Evolutionary conservation across 352 stramenopile species (phyloP).

Genomic region (Pythium rishiriense): DNA sequence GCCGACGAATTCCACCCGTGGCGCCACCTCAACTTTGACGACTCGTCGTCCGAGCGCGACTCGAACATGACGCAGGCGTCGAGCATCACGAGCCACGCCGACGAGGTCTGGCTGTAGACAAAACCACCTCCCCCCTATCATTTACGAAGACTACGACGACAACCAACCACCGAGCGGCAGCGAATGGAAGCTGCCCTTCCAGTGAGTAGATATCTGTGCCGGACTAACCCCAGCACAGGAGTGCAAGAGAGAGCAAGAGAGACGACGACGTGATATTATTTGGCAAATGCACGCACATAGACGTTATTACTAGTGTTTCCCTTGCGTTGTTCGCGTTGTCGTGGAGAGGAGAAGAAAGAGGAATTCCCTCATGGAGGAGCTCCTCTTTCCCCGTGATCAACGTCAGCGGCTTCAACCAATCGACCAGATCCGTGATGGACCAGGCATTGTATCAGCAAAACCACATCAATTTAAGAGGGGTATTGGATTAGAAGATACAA

Average conservation of each 20-base stretch:
- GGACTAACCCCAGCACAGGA: too few species aligned
- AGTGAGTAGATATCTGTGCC: too few species aligned
- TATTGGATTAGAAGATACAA: background rate
- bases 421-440: background rate
- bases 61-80: slow-evolving; percentile 53
- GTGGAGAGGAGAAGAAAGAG: too few species aligned
- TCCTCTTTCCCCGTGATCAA: too few species aligned
- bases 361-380: too few species aligned
- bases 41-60: slow-evolving; percentile 54
- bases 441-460: background rate
- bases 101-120: slow-evolving; percentile 57
- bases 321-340: too few species aligned
- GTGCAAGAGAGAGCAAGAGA: background rate
- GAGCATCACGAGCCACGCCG: slow-evolving; percentile 46
- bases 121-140: background rate
- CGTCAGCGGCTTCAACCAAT: background rate
- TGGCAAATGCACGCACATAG: background rate
- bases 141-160: background rate
- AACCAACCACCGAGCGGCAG: background rate
- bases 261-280: background rate
- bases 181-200: background rate
- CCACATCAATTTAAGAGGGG: background rate
- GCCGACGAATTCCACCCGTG: slow-evolving; percentile 60
- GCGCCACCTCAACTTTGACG: slow-evolving; percentile 47
- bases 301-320: too few species aligned